Percentiles rank a stretch among this genome's conserved stretches.
These are phyloP conservation scores for Pyrrhoderma lamaoense DNA, from an alignment of 1,284 basidiomycete genomes.

Conservation along the genomic window DNA sequence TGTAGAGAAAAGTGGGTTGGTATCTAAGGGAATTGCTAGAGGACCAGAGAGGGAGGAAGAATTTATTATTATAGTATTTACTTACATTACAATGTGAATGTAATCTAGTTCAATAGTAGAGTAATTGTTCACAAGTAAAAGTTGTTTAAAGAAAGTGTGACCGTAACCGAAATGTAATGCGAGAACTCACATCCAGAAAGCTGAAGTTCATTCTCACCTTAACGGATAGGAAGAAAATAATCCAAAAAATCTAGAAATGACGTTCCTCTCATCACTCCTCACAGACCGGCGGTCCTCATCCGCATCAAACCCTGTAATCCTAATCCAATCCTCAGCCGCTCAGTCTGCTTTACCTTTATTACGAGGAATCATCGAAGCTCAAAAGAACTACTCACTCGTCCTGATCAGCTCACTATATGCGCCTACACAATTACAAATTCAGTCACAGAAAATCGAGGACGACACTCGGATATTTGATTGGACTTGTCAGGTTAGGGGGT, in stretches of 20 bases:
- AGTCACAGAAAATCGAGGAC: constrained; percentile 18
- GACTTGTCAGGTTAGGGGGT: constrained; percentile 48
- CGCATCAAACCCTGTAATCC: constrained; percentile 30
- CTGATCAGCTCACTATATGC: constrained; percentile 57
- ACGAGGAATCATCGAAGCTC: constrained; percentile 30
- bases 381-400: constrained; percentile 35
- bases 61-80: too few relatives aligned
- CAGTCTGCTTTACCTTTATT: constrained; percentile 59
- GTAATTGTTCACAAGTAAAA: too few relatives aligned
- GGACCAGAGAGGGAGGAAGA: too few relatives aligned
- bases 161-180: too few relatives aligned
- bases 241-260: constrained; percentile 4
- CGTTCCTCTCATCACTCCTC: constrained; percentile 31
- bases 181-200: too few relatives aligned
- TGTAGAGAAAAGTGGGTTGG: constrained; percentile 36
- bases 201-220: too few relatives aligned
- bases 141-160: too few relatives aligned
- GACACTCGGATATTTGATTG: constrained; percentile 43
- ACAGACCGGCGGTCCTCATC: constrained; percentile 27
- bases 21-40: background rate
- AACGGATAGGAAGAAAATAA: too few relatives aligned
- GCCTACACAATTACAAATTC: constrained; percentile 34
- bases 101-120: too few relatives aligned
- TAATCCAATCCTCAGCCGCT: constrained; percentile 58
- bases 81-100: too few relatives aligned